Percentiles rank a stretch among this genome's conserved stretches.
Conservation (phyloP, 805 yeast genomes). For the Metschnikowia continentalis region DNA sequence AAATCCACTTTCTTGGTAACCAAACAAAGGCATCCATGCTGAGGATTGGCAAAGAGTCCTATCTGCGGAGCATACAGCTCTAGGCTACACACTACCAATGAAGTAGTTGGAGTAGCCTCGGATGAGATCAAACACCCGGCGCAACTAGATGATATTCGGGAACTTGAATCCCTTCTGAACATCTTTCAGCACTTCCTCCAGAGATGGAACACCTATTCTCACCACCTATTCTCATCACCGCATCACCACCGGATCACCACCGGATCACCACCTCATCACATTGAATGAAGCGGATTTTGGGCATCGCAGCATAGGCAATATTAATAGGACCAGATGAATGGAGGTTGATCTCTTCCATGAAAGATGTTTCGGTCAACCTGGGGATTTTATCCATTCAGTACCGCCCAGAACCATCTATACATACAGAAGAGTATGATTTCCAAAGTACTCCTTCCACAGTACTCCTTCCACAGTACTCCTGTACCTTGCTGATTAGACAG, state of each 20-base stretch:
- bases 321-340: constrained; percentile 27
- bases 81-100: constrained; percentile 29
- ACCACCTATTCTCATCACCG: neutral
- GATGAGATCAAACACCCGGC: constrained; percentile 20
- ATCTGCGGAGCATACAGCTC: constrained; percentile 46
- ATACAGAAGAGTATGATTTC: too few species aligned
- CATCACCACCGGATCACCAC: too few species aligned
- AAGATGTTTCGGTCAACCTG: constrained; percentile 45
- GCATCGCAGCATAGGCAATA: neutral
- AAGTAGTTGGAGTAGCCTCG: constrained; percentile 1
- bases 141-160: constrained; percentile 57
- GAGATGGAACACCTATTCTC: neutral
- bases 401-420: too few species aligned
- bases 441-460: too few species aligned
- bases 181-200: neutral
- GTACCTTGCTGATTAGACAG: too few species aligned
- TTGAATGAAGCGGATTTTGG: neutral
- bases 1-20: constrained; percentile 33
- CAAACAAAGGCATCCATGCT: constrained; percentile 24
- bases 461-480: too few species aligned
- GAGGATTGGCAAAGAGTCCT: constrained; percentile 29
- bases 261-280: neutral
- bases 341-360: constrained; percentile 55
- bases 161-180: constrained; percentile 48
- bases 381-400: constrained; percentile 35